Evolutionary conservation across 495 filamentous ascomycete genomes (phyloP).

Genomic region (Neurospora sp.): DNA sequence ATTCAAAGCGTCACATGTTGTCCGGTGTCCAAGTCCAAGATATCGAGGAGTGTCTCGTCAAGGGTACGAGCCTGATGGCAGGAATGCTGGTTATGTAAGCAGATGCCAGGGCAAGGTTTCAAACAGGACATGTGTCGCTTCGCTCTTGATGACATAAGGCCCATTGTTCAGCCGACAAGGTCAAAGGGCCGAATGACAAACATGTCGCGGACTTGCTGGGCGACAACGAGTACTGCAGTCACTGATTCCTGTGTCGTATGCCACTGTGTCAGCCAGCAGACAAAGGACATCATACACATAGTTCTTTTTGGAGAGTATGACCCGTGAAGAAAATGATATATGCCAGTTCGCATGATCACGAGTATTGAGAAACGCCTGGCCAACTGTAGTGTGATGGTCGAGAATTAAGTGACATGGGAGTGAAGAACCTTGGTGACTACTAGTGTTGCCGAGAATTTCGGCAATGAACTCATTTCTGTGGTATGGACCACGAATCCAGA

Average conservation of each 20-base stretch:
- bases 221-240: neutral
- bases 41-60: neutral
- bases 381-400: neutral
- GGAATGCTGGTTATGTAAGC: neutral
- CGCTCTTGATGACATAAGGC: neutral
- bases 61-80: neutral
- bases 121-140: neutral
- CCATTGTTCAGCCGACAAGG: neutral
- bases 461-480: neutral
- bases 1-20: neutral
- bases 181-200: neutral
- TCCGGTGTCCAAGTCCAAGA: neutral
- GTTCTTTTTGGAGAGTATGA: neutral
- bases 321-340: neutral
- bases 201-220: neutral
- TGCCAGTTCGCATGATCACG: neutral
- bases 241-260: neutral
- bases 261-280: neutral
- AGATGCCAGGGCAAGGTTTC: neutral
- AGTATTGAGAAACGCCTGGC: neutral
- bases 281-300: neutral
- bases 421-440: neutral
- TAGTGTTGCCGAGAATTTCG: neutral
- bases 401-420: neutral
- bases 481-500: neutral